Conservation (phyloP, 306 rosid genomes). For the Inga oerstediana region DNA sequence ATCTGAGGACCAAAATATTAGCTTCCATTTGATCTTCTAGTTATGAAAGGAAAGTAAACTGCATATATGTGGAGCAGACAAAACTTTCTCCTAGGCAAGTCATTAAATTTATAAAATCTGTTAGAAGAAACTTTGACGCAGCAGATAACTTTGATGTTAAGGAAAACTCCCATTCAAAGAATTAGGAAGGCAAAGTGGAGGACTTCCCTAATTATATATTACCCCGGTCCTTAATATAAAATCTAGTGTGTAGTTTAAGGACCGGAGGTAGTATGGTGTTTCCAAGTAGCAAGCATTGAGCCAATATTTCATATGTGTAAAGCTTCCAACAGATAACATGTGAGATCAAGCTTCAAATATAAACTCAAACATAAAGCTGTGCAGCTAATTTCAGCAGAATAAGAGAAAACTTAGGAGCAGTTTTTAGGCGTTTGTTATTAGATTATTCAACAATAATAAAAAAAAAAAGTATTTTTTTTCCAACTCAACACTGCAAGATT, state of each 20-base stretch:
- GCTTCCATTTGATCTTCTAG: neutral
- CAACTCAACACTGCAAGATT: neutral
- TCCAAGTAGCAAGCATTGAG: neutral
- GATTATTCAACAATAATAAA: neutral
- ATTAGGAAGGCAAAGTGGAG: constrained; percentile 3
- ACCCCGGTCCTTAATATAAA: no score
- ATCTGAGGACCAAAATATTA: neutral
- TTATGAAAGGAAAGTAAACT: neutral
- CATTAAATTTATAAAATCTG: constrained; percentile 14
- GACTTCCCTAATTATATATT: constrained; percentile 1
- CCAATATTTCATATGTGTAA: constrained; percentile 1
- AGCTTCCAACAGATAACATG: neutral
- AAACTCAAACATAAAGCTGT: constrained; percentile 15
- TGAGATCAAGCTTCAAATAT: constrained; percentile 14
- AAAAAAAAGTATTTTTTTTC: neutral
- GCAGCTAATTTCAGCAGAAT: neutral
- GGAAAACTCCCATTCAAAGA: neutral
- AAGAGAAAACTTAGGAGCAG: neutral
- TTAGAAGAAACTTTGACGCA: constrained; percentile 1
- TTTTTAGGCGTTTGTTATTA: neutral
- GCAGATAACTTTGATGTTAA: neutral
- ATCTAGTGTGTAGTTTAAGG: no score
- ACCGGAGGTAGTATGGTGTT: neutral
- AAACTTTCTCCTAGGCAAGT: constrained; percentile 7
- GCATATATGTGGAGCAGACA: neutral